Evolutionary conservation across 805 yeast genomes (phyloP), one percentile per base, ranked within the genome.

Genomic region (Starmerella powellii): DNA sequence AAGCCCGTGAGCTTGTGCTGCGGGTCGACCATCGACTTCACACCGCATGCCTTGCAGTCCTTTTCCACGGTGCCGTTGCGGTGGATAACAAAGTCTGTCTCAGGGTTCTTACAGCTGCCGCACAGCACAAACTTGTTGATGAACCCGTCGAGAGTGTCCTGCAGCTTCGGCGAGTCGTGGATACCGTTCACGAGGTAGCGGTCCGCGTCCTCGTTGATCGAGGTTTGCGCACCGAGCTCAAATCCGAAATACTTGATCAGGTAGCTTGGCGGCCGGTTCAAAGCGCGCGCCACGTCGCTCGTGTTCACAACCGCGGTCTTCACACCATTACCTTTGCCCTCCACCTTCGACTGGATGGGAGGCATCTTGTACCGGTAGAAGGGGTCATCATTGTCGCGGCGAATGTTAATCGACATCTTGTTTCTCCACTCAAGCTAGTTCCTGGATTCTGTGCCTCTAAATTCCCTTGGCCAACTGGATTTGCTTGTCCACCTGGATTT

Each of bases 351-450:
- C 67, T 83, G 93, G 65, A 91, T 80, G 33, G 93, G 81, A 61
- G 98, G 98, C 98, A 91, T 91, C 71, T 91, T 91, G 67, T 91
- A 91, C 71, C 98, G 95, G 77, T 91, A 91, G 65, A 91, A 91
- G 34, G 96, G 96, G 70, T 91, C 98, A 58, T 81, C 78, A 71
- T 88, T 91, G 60, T 86, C 95, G 71, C 98, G 86, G 65, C 94
- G 80, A 57, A 91, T 88, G 65, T 91, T 88, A 60, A 88, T 80
- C 45, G 52, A 47, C 55, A 51, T 51, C 11, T 37, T 21, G 18
- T 11, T 17, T 24, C 23, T 15, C 12, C n/a, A 11, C n/a, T 35
- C 6, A 8, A 5, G 31, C n/a, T n/a, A n/a, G n/a, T n/a, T n/a
- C n/a, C n/a, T n/a, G n/a, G n/a, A n/a, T n/a, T n/a, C n/a, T n/a